A percentile compares a stretch with the other conserved stretches of the same genome.
Conservation (phyloP, 73 alveolate species). For the Halteria grandinella region DNA sequence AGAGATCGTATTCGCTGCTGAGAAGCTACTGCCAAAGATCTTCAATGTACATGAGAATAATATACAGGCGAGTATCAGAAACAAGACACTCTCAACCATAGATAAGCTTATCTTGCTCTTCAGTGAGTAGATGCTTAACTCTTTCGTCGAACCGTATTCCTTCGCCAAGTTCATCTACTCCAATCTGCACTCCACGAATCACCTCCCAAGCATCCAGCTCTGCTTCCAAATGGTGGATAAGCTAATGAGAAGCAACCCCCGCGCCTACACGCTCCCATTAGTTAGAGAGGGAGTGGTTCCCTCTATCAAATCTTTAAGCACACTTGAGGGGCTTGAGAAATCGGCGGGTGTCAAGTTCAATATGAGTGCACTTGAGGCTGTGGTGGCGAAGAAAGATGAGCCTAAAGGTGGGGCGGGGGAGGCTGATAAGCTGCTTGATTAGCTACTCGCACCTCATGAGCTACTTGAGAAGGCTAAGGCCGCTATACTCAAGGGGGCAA, state of each 20-base stretch:
- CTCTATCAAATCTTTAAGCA: conserved; percentile 7
- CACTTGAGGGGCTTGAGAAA: conserved; percentile 15
- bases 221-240: conserved; percentile 40
- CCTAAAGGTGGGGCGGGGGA: not conserved
- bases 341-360: not conserved
- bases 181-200: not conserved
- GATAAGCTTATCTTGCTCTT: conserved; percentile 56
- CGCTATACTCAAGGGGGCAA: not conserved
- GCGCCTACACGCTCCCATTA: conserved; percentile 35
- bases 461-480: not conserved
- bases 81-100: conserved; percentile 48
- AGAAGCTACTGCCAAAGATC: conserved; percentile 61
- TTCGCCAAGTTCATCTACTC: conserved; percentile 51
- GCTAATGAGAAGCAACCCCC: conserved; percentile 40
- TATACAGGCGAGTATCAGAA: conserved; percentile 11
- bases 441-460: too few species aligned
- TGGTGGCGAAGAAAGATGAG: not conserved
- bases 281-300: conserved; percentile 60
- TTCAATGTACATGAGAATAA: conserved; percentile 47
- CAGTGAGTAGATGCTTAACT: conserved; percentile 42
- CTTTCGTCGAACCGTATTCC: conserved; percentile 48
- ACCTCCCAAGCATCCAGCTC: conserved; percentile 33
- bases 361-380: too few species aligned
- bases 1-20: conserved; percentile 38
- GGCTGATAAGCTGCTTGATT: too few species aligned